phyloP scores from a whole-genome alignment of 805 yeast genomes.

The Zygotorulaspora chibaensis region DNA sequence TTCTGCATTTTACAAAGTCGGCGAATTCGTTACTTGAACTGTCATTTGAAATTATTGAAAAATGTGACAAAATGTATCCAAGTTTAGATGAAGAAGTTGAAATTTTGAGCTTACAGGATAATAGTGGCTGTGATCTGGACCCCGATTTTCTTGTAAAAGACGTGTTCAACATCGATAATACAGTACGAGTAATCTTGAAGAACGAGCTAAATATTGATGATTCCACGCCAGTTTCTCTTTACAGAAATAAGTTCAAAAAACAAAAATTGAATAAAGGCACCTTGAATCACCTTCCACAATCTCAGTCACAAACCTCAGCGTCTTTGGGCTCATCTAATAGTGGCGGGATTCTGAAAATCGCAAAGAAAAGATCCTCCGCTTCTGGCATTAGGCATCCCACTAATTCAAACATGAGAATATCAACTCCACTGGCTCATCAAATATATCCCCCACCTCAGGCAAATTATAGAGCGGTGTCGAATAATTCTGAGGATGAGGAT shows the following conservation, averaged over 20 bases:
- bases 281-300: constrained; percentile 9
- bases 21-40: constrained; percentile 45
- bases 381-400: constrained; percentile 12
- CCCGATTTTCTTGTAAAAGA: constrained; percentile 67
- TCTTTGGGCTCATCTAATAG: constrained; percentile 7
- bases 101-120: constrained; percentile 63
- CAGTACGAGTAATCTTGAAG: constrained; percentile 44
- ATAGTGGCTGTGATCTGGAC: constrained; percentile 67
- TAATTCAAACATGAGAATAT: constrained; percentile 26
- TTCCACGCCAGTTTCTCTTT: constrained; percentile 23
- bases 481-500: constrained; percentile 32
- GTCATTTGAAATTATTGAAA: constrained; percentile 48
- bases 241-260: constrained; percentile 17
- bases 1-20: constrained; percentile 59
- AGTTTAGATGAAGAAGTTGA: constrained; percentile 46
- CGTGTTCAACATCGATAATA: constrained; percentile 51
- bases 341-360: constrained; percentile 20
- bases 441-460: constrained; percentile 33
- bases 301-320: constrained; percentile 3
- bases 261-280: constrained; percentile 24
- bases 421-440: constrained; percentile 41
- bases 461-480: constrained; percentile 15
- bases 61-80: constrained; percentile 65
- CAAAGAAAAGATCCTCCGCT: constrained; percentile 23
- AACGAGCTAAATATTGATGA: constrained; percentile 37